These are phyloP conservation scores for Alternaria burnsii DNA, from an alignment of 2,329 filamentous ascomycete species.

Conservation along the genomic window DNA sequence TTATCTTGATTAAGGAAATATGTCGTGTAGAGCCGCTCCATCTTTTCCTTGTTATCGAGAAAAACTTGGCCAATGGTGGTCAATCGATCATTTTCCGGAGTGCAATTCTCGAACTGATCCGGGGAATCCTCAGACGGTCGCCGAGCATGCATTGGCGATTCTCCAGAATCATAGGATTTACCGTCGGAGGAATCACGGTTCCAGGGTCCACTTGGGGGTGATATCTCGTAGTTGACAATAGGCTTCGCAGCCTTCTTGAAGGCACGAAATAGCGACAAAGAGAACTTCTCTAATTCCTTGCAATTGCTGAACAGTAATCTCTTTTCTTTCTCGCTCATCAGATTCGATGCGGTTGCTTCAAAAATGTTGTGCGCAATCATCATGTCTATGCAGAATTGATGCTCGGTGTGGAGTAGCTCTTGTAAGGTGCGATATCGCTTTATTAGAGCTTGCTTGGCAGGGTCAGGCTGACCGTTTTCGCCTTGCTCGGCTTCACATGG, in stretches of 20 bases:
- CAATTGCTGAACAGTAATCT: slow-evolving; percentile 93
- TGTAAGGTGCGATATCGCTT: slow-evolving; percentile 87
- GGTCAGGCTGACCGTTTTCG: slow-evolving; percentile 32
- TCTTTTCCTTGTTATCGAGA: slow-evolving; percentile 61
- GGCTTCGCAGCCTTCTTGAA: slow-evolving; percentile 82
- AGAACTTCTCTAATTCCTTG: slow-evolving; percentile 88
- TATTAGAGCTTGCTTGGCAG: slow-evolving; percentile 59
- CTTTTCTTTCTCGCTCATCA: slow-evolving; percentile 82
- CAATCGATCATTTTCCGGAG: slow-evolving; percentile 61
- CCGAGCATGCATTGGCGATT: slow-evolving; percentile 26
- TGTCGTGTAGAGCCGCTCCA: slow-evolving; percentile 71
- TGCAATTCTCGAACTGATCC: slow-evolving; percentile 44
- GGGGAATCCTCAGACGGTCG: slow-evolving; percentile 32
- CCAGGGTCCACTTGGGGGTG: slow-evolving; percentile 36
- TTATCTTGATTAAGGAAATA: slow-evolving; percentile 72
- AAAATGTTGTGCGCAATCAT: slow-evolving; percentile 98
- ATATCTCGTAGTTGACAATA: slow-evolving; percentile 69
- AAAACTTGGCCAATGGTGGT: slow-evolving; percentile 69
- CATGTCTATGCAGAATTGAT: slow-evolving; percentile 92
- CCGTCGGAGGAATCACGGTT: slow-evolving; percentile 34
- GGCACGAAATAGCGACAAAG: slow-evolving; percentile 77
- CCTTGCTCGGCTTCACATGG: slow-evolving; percentile 20
- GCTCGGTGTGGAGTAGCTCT: slow-evolving; percentile 92
- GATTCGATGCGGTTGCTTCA: slow-evolving; percentile 85
- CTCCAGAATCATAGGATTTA: slow-evolving; percentile 24